Percentiles rank a stretch among this genome's conserved stretches.
These are phyloP conservation scores for Magnolia officinalis DNA, from an alignment of 164 flowering plant genomes.

Conservation along the genomic window DNA sequence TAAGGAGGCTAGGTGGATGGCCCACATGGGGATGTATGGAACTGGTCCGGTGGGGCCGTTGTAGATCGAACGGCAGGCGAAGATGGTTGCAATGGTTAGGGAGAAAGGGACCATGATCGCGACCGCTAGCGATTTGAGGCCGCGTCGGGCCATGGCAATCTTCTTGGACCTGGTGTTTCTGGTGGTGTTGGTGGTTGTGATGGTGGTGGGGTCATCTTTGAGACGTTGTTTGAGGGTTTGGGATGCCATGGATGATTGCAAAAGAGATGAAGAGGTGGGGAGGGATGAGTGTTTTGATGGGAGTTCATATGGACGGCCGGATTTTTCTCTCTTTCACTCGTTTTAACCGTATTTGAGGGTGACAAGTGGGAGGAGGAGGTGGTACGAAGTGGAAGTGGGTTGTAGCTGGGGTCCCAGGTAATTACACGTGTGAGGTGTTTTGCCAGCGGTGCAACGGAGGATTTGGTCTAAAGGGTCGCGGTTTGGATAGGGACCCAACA, in stretches of 20 bases:
- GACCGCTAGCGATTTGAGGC: conserved; percentile 52
- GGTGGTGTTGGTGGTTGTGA: conserved; percentile 3
- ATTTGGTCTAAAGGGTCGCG: too few relatives aligned
- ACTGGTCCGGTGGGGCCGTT: conserved; percentile 19
- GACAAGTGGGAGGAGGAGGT: neutral
- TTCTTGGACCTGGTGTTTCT: conserved; percentile 9
- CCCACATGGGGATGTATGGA: conserved; percentile 62
- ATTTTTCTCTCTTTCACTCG: neutral
- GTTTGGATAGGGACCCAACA: too few relatives aligned
- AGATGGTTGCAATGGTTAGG: conserved; percentile 36
- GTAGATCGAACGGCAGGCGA: conserved; percentile 27
- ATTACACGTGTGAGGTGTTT: neutral
- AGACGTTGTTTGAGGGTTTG: conserved; percentile 32
- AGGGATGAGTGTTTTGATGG: neutral
- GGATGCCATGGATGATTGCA: conserved; percentile 1
- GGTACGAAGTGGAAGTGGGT: neutral
- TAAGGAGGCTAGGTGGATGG: conserved; percentile 35
- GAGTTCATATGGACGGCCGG: neutral
- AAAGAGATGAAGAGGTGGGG: neutral
- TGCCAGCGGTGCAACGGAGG: neutral
- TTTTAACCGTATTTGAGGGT: neutral
- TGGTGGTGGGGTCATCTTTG: conserved; percentile 19
- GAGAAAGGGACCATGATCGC: conserved; percentile 46
- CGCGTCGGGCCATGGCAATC: conserved; percentile 62
- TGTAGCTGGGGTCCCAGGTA: neutral